Evolutionary conservation across 164 flowering plant species (phyloP), one percentile per base, ranked within the genome.

Genomic region (Liriodendron chinense): DNA sequence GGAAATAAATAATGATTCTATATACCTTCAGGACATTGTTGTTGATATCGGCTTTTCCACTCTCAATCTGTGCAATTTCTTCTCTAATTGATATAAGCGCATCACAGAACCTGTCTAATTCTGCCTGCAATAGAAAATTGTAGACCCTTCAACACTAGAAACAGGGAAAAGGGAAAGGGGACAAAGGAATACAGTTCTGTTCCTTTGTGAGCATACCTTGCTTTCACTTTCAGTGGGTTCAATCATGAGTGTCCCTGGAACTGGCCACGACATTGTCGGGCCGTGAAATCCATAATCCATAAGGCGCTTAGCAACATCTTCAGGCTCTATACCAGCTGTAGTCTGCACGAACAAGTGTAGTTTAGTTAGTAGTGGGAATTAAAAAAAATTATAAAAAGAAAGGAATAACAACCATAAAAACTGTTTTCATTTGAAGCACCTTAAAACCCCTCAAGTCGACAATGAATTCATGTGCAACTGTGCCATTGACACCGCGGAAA

Each of bases 191-290:
- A 7, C 68, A 43, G 68, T 7, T 70, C 2, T 24, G 59, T 25
- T 7, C 47, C 68, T 25, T 14, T 2, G 7, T 6, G 21, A 34
- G 5, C 7, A 65, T 82, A 94, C 99, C 94, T 94, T 92, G 99
- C 95, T 94, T 82, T 96, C 99, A 85, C 99, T 96, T 85, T 96
- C 99, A 22, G 97, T 96, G 25, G 98, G 99, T 80, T 94, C 99
- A 81, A 94, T 87, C 99, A 96, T 94, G 79, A 96, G 97, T 47
- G 99, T 96, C 43, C 98, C 99, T 0, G 99, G 99, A 68, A 96
- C 99, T 16, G 99, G 99, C 99, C 99, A 96, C 70, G 99, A 96
- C 99, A 96, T 96, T 74, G 98, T 94, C 56, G 99, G 98, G 66
- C 84, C 98, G 83, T 96, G 99, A 78, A 96, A 96, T 72, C 99